Evolutionary conservation across 78 protist species (phyloP), one percentile per base, ranked within the genome.

Genomic region (Chrysochromulina parva): DNA sequence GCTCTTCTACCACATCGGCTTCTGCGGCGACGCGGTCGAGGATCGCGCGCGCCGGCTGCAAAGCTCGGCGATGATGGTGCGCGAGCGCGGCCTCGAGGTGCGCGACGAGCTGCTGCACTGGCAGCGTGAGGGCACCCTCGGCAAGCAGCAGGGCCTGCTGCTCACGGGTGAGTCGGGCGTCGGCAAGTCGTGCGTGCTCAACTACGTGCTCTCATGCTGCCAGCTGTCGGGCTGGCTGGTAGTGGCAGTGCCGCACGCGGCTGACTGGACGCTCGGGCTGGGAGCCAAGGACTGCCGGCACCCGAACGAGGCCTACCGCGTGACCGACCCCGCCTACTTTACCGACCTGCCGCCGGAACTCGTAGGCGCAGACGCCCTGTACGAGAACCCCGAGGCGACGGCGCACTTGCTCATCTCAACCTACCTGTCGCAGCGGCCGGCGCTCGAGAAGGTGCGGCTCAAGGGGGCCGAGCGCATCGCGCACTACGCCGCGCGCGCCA

Each of bases 261-360:
- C 78, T 19, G 78, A 69, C 78, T 69, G 78, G 78, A 69, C 78
- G 78, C 3, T 69, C 24, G 78, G 78, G 50, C n/a, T 69, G 14
- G 38, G 52, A 13, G 78, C 78, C 50, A 28, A 50, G 13, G 4
- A 28, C 13, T 28, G 16, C 50, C 78, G 28, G 78, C 13, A 7
- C 50, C 48, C 78, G 13, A 69, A 69, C 50, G 78, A 69, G 50
- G 78, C 78, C 13, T 69, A 69, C 78, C 78, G 78, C 24, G 19
- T 69, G 54, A 13, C 48, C 13, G 78, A 69, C 78, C 4, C 24
- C 50, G 50, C 6, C 26, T 69, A 69, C 78, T 69, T 69, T 13
- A 38, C 4, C 24, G 26, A 5, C 50, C 13, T 38, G 54, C 78
- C 78, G 38, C 78, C 78, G n/a, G 52, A 28, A 16, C 78, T 69